Evolutionary conservation across 495 filamentous ascomycete genomes (phyloP).

Genomic region (Aspergillus coremiiformis): DNA sequence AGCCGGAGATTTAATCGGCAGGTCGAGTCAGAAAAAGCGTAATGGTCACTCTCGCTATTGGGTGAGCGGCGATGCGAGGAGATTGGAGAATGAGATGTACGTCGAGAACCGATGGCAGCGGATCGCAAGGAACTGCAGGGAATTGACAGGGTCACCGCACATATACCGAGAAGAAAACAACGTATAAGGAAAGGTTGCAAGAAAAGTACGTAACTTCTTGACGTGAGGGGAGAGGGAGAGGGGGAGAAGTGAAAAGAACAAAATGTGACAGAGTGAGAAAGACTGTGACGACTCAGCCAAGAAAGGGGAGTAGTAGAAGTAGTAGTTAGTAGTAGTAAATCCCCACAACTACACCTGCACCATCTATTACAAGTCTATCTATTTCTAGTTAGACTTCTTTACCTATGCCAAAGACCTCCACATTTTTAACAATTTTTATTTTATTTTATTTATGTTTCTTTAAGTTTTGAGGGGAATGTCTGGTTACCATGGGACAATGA

Average conservation of each 20-base stretch:
- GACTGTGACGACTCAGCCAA: slow-evolving; percentile 31
- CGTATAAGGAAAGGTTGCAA: background rate
- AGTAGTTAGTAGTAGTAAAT: slow-evolving; percentile 2
- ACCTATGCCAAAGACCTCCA: too few relatives aligned
- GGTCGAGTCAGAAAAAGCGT: slow-evolving; percentile 15
- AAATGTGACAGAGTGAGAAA: slow-evolving; percentile 13
- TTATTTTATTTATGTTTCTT: background rate
- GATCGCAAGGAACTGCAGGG: slow-evolving; percentile 3
- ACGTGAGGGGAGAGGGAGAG: slow-evolving; percentile 13
- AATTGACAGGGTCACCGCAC: background rate
- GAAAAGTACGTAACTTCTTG: background rate
- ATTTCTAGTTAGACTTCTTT: background rate
- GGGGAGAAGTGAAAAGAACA: slow-evolving; percentile 6
- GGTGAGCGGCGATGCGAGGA: slow-evolving; percentile 10
- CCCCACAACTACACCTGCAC: slow-evolving; percentile 16
- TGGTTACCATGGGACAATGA: background rate
- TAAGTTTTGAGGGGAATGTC: background rate
- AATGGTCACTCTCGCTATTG: slow-evolving; percentile 12
- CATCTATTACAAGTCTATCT: background rate
- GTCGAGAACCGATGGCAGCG: background rate
- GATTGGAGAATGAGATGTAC: slow-evolving; percentile 4
- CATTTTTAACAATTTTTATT: background rate
- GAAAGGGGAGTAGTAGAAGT: slow-evolving; percentile 14
- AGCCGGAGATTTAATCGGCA: slow-evolving; percentile 7
- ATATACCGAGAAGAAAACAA: slow-evolving; percentile 4